Evolutionary conservation across 305 asterid genomes (phyloP).

Genomic region (Fraxinus ornus): DNA sequence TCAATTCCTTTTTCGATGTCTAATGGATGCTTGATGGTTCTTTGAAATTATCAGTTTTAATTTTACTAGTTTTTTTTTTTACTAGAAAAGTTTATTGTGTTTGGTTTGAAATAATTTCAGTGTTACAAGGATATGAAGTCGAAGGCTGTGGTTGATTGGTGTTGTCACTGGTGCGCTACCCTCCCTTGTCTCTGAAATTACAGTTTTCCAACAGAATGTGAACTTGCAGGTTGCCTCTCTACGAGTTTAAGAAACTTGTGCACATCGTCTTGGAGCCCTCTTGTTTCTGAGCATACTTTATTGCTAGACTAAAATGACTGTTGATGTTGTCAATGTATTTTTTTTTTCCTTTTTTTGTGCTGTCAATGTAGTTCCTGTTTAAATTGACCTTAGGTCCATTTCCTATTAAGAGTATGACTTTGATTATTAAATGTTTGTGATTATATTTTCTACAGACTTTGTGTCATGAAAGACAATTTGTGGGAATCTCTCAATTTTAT

Average conservation of each 20-base stretch:
- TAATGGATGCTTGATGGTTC: background rate
- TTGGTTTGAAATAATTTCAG: background rate
- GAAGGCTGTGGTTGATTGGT: background rate
- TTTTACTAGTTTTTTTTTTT: background rate
- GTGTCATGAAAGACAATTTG: background rate
- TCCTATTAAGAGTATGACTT: background rate
- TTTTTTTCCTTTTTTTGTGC: background rate
- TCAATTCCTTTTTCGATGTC: background rate
- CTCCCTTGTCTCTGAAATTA: background rate
- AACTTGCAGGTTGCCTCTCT: background rate
- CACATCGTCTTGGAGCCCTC: background rate
- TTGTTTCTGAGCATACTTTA: background rate
- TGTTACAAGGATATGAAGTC: background rate
- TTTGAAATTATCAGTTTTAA: background rate
- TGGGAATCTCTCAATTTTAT: background rate
- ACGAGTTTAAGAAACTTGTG: background rate
- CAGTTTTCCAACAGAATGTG: background rate
- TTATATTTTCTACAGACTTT: background rate
- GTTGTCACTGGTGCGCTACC: background rate
- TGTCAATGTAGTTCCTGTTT: background rate
- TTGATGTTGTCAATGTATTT: background rate
- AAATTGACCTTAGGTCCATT: background rate
- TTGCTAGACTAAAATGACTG: background rate
- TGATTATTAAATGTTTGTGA: background rate
- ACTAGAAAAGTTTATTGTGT: background rate